These are phyloP conservation scores for Colletotrichum musicola DNA, from an alignment of 2,329 filamentous ascomycete genomes.

Conservation along the genomic window DNA sequence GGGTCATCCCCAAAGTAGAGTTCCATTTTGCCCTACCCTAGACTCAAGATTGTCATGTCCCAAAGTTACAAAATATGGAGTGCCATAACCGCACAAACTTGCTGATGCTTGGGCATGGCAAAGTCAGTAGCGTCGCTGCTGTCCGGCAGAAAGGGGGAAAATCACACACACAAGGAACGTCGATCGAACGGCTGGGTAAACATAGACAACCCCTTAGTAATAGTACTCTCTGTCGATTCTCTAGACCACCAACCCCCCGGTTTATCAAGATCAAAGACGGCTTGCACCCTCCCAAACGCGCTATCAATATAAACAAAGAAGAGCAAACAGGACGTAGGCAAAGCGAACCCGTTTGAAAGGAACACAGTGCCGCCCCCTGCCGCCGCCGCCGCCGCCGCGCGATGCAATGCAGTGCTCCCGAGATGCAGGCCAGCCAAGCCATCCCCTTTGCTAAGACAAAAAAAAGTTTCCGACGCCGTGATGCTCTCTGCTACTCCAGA, in stretches of 20 bases:
- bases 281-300: conserved; percentile 18
- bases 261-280: not conserved
- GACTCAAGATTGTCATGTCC: too few relatives aligned
- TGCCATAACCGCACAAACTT: too few relatives aligned
- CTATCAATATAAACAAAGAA: conserved; percentile 6
- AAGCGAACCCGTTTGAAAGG: conserved; percentile 7
- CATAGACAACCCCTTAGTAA: not conserved
- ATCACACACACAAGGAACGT: not conserved
- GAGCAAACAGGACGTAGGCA: not conserved
- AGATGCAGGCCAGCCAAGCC: conserved; percentile 34
- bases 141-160: too few relatives aligned
- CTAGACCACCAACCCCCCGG: not conserved
- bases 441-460: conserved; percentile 13
- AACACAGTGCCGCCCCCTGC: conserved; percentile 6
- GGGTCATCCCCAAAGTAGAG: too few relatives aligned
- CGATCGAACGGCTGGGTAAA: not conserved
- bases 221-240: conserved; percentile 11
- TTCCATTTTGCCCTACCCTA: too few relatives aligned
- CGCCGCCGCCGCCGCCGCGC: conserved; percentile 11
- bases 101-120: too few relatives aligned
- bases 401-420: conserved; percentile 32
- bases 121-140: too few relatives aligned
- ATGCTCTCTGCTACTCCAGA: conserved; percentile 13
- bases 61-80: too few relatives aligned
- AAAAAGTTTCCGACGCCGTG: conserved; percentile 11